Evolutionary conservation across 805 yeast species (phyloP).

Genomic region (Kazachstania psychrophila): DNA sequence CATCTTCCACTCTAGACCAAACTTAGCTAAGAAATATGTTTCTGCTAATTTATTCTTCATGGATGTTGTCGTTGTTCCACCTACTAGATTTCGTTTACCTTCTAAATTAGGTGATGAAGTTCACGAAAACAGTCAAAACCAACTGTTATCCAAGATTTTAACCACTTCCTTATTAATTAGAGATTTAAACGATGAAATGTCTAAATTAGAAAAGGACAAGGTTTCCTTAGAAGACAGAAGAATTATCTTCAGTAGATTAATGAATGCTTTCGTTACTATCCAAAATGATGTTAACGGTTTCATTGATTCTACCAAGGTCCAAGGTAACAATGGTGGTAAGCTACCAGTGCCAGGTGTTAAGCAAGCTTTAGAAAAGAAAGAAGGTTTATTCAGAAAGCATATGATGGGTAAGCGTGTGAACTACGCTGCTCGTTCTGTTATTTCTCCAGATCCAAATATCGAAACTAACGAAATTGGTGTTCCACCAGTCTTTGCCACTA

Average conservation of each 20-base stretch:
- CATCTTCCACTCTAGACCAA: conserved; percentile 77
- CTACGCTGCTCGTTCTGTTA: conserved; percentile 97
- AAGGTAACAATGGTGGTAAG: conserved; percentile 55
- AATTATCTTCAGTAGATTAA: conserved; percentile 73
- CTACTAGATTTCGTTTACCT: conserved; percentile 95
- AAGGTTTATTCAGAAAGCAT: conserved; percentile 94
- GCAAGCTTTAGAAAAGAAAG: conserved; percentile 96
- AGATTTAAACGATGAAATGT: conserved; percentile 79
- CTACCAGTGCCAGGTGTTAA: conserved; percentile 88
- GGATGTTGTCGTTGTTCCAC: conserved; percentile 84
- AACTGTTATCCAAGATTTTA: conserved; percentile 68
- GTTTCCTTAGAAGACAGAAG: conserved; percentile 63
- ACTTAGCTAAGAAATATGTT: conserved; percentile 34
- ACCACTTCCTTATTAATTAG: conserved; percentile 74
- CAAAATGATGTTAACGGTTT: conserved; percentile 94
- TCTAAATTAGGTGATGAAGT: conserved; percentile 92
- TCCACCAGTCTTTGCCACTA: conserved; percentile 95
- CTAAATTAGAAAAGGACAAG: conserved; percentile 48
- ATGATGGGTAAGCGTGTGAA: conserved; percentile 99
- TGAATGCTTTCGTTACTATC: conserved; percentile 90
- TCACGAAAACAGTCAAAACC: conserved; percentile 91
- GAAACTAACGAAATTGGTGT: conserved; percentile 98
- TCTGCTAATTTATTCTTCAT: conserved; percentile 82
- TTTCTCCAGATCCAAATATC: conserved; percentile 96
- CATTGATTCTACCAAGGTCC: conserved; percentile 85